Conservation (phyloP, 331 rosid species). For the Cydonia oblonga region DNA sequence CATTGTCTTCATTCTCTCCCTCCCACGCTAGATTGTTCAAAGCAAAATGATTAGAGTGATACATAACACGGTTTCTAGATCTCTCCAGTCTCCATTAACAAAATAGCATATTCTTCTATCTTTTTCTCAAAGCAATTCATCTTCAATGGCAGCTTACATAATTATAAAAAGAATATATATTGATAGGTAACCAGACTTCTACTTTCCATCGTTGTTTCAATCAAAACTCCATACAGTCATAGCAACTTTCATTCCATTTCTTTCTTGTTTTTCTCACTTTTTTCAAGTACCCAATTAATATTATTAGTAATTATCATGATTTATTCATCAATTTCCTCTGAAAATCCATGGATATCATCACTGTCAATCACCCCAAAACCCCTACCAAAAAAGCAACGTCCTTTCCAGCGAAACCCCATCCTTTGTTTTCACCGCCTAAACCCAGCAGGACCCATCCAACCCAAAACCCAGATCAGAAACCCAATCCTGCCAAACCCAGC, state of each 20-base stretch:
- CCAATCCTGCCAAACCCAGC: constrained; percentile 16
- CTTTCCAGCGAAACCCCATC: background rate
- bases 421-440: constrained; percentile 21
- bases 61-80: no score
- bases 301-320: constrained; percentile 27
- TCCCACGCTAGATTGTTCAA: background rate
- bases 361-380: constrained; percentile 14
- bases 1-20: background rate
- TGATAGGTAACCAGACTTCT: no score
- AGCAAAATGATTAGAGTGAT: no score
- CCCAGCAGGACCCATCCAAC: background rate
- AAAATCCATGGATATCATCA: constrained; percentile 11
- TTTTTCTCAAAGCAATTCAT: no score
- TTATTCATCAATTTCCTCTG: constrained; percentile 17
- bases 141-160: no score
- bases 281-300: background rate
- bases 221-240: background rate
- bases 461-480: constrained; percentile 7
- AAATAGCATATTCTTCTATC: no score
- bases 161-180: no score
- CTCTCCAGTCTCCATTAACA: no score
- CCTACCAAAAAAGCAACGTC: constrained; percentile 2
- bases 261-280: background rate
- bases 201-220: background rate
- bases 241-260: background rate